phyloP scores from a whole-genome alignment of 169 alveolate species.

The Eimeria necatrix region DNA sequence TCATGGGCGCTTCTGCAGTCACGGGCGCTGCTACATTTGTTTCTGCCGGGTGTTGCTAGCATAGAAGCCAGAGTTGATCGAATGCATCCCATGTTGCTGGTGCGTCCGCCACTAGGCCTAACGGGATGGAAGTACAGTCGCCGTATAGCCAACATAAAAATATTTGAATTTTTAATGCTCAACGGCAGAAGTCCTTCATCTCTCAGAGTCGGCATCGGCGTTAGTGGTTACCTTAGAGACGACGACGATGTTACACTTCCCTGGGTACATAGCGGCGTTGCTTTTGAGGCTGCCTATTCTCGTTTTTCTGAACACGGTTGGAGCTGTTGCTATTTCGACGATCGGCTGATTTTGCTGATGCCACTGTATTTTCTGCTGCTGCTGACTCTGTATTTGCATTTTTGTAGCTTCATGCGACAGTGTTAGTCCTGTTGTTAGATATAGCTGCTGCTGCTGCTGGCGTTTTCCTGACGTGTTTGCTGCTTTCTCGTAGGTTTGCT shows the following conservation, averaged over 20 bases:
- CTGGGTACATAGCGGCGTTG: slow-evolving; percentile 84
- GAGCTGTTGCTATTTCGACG: background rate
- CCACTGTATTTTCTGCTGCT: background rate
- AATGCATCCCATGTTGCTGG: background rate
- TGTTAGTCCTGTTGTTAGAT: background rate
- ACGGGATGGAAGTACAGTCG: slow-evolving; percentile 89
- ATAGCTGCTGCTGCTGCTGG: slow-evolving; percentile 54
- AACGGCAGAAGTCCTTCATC: slow-evolving; percentile 87
- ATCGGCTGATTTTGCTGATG: background rate
- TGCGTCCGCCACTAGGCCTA: slow-evolving; percentile 71
- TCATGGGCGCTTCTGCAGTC: background rate
- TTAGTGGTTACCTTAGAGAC: slow-evolving; percentile 86
- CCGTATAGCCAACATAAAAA: slow-evolving; percentile 86
- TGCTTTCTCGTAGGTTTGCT: slow-evolving; percentile 8
- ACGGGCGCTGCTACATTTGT: background rate
- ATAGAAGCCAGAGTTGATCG: background rate
- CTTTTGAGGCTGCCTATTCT: background rate
- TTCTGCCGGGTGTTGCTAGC: background rate
- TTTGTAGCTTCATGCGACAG: background rate
- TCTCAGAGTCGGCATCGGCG: slow-evolving; percentile 88
- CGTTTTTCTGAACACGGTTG: background rate
- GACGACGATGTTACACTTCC: slow-evolving; percentile 86
- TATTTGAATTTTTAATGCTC: slow-evolving; percentile 88
- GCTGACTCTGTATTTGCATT: background rate
- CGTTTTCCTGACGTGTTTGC: background rate